A percentile compares a stretch with the other conserved stretches of the same genome.
These are phyloP conservation scores for Dipteronia dyeriana DNA, from an alignment of 345 rosid genomes.

Conservation along the genomic window DNA sequence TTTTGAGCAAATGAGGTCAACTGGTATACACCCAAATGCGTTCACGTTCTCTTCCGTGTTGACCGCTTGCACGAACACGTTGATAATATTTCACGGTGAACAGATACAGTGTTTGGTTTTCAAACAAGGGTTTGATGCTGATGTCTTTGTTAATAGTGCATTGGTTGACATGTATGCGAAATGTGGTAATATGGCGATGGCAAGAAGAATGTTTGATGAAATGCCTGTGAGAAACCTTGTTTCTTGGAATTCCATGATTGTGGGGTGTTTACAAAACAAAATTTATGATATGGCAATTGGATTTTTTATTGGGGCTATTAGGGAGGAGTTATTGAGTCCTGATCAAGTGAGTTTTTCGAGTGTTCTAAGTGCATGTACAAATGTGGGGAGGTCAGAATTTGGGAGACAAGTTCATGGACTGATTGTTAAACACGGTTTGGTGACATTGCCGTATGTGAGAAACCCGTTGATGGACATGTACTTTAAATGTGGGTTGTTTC, in stretches of 20 bases:
- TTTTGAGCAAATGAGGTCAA: too few species aligned
- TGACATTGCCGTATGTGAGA: slow-evolving; percentile 32
- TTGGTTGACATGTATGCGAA: slow-evolving; percentile 41
- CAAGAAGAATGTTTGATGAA: slow-evolving; percentile 44
- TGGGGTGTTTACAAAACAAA: slow-evolving; percentile 37
- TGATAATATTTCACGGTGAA: slow-evolving; percentile 25
- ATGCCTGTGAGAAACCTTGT: slow-evolving; percentile 46
- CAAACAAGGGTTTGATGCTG: slow-evolving; percentile 25
- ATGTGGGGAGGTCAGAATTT: slow-evolving; percentile 25
- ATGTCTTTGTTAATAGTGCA: slow-evolving; percentile 33
- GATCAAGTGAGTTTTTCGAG: slow-evolving; percentile 46
- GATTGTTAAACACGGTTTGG: slow-evolving; percentile 30
- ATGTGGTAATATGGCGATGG: slow-evolving; percentile 26
- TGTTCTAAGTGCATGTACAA: slow-evolving; percentile 42
- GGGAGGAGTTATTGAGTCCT: slow-evolving; percentile 24
- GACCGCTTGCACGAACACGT: slow-evolving; percentile 30
- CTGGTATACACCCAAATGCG: too few species aligned
- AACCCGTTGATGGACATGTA: slow-evolving; percentile 45
- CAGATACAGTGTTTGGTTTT: slow-evolving; percentile 38
- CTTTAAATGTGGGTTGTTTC: slow-evolving; percentile 31
- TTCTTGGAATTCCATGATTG: slow-evolving; percentile 48
- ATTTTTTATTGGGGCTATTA: slow-evolving; percentile 30
- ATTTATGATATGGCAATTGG: slow-evolving; percentile 17
- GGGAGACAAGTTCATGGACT: slow-evolving; percentile 47
- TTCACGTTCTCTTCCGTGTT: slow-evolving; percentile 36